Evolutionary conservation across 1,284 basidiomycete species (phyloP).

Genomic region (Sporisorium reilianum): DNA sequence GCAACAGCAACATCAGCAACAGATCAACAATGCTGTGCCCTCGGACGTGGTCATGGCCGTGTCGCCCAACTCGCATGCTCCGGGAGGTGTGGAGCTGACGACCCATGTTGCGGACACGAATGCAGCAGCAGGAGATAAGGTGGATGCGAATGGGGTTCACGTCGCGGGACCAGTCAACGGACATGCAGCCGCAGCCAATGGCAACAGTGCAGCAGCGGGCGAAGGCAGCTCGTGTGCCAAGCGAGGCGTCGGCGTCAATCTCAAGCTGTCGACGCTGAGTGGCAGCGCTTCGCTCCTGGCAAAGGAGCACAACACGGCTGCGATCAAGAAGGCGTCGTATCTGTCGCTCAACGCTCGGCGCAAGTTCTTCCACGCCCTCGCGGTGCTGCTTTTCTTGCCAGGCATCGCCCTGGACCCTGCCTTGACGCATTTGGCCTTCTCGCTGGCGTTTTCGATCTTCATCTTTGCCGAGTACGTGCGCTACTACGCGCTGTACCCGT

Average conservation of each 20-base stretch:
- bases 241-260: conserved; percentile 30
- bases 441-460: conserved; percentile 72
- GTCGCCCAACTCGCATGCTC: conserved; percentile 34
- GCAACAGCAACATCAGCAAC: conserved; percentile 41
- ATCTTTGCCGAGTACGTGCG: conserved; percentile 71
- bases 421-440: conserved; percentile 93
- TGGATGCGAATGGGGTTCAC: neutral
- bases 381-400: conserved; percentile 95
- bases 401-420: conserved; percentile 93
- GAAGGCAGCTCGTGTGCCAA: conserved; percentile 14
- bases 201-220: conserved; percentile 5
- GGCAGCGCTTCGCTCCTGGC: conserved; percentile 39
- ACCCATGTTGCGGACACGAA: conserved; percentile 13
- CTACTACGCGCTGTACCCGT: conserved; percentile 97
- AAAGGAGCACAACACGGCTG: conserved; percentile 46
- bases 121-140: conserved; percentile 9
- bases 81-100: conserved; percentile 29
- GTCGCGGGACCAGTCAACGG: neutral
- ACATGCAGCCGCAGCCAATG: conserved; percentile 6
- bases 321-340: conserved; percentile 54
- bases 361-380: conserved; percentile 96
- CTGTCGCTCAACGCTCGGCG: conserved; percentile 91
- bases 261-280: conserved; percentile 34
- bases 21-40: conserved; percentile 15
- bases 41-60: conserved; percentile 18